Base-by-base conservation (phyloP, 2,329 filamentous ascomycete species). In the Penicillium vulpinum region DNA sequence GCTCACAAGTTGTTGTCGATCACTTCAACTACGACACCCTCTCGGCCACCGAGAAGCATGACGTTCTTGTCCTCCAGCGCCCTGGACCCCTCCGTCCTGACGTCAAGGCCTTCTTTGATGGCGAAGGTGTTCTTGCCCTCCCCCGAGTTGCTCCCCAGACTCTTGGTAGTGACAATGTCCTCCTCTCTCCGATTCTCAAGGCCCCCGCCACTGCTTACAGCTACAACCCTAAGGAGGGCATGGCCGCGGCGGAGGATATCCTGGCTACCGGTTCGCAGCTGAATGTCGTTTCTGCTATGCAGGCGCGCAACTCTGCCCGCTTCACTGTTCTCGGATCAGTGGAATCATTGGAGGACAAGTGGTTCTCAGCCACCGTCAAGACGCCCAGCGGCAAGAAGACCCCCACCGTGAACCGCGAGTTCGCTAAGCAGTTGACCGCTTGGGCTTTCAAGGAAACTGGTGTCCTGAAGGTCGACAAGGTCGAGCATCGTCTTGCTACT, bases 361-460 rank as follows among this genome's bases (percentile, higher is more conserved):
- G 93, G 91, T 92, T 97, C 70, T 87, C 88, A 55, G 89, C 89
- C 54, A 87, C 86, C 72, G 91, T 95, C 47, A 83, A 88, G 75
- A 76, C 78, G 8, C 73, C 79, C 13, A 73, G 67, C 46, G 80
- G 79, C 55, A 86, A 85, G 70, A 78, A 82, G 60, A 78, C 83
- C 41, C 83, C 84, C 73, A 88, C 90, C 13, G 84, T 83, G 65
- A 99, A 99, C 79, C 84, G 86, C 67, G 90, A 90, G 53, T 97
- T 99, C 70, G 89, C 90, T 21, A 88, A 89, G 77, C 86, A 89
- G 69, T 75, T 99, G 55, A 88, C 89, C n/a, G 89, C 85, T n/a
- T 99, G 94, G 94, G 86, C 92, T 0, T 99, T 99, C 81, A 88
- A 96, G 78, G 94, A 99, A 80, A 85, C 88, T 53, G 94, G 94